Percentiles rank a stretch among this genome's conserved stretches.
Conservation (phyloP, 2,329 filamentous ascomycete genomes). For the Chrysoporthe cubensis region DNA sequence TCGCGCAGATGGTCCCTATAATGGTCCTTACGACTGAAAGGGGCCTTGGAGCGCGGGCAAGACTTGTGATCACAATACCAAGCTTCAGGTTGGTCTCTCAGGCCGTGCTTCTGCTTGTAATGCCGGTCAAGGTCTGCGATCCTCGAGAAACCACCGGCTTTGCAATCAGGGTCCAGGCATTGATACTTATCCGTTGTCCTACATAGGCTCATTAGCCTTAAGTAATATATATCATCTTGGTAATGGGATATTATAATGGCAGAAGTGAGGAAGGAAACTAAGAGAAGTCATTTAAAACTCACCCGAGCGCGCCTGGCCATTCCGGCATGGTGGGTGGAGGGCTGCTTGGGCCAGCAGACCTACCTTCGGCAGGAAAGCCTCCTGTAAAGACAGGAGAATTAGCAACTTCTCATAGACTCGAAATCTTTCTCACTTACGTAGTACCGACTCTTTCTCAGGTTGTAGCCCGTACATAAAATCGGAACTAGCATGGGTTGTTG, state of each 20-base stretch:
- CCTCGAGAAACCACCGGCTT: constrained; percentile 51
- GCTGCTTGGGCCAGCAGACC: too few relatives aligned
- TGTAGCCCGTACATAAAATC: too few relatives aligned
- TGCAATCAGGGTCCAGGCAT: constrained; percentile 48
- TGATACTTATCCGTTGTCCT: constrained; percentile 31
- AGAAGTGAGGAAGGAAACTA: not conserved
- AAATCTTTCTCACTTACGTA: too few relatives aligned
- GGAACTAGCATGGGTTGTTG: too few relatives aligned
- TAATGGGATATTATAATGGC: not conserved
- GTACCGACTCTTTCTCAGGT: too few relatives aligned
- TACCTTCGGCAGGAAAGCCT: too few relatives aligned
- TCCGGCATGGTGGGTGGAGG: too few relatives aligned
- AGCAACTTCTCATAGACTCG: too few relatives aligned
- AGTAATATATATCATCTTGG: not conserved
- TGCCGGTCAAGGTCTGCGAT: constrained; percentile 60
- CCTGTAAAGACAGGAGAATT: too few relatives aligned
- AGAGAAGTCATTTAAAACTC: not conserved
- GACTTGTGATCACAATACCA: constrained; percentile 57
- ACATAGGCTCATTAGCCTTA: not conserved
- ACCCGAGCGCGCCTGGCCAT: constrained; percentile 9
- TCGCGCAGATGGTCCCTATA: constrained; percentile 61
- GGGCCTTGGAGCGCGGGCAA: constrained; percentile 49
- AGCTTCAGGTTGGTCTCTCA: constrained; percentile 45
- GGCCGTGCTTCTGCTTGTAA: constrained; percentile 52
- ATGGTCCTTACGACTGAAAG: constrained; percentile 60